Evolutionary conservation across 2,329 filamentous ascomycete species (phyloP), one percentile per base, ranked within the genome.

Genomic region (Plenodomus lindquistii): DNA sequence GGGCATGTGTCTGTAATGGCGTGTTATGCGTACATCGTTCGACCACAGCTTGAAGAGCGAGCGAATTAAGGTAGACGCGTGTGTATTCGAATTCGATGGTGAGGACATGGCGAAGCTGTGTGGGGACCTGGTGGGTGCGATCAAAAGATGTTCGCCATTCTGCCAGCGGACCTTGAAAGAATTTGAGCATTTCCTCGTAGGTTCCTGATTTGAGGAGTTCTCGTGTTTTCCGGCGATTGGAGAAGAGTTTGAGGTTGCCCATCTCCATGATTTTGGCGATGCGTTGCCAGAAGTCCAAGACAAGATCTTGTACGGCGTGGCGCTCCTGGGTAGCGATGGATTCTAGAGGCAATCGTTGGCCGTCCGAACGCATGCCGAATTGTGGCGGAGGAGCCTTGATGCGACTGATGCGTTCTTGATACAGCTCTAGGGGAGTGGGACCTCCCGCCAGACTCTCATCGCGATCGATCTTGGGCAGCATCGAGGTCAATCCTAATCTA

Each of bases 41-140:
- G 5, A 97, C 91, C 3, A 97, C 91, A 18, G 94, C 94, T 74
- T 99, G 94, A 2, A 99, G 78, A 2, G 92, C 92, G 2, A 99
- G 79, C 1, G 92, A 96, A 71, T 97, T 97, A 75, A 97, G 83
- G 67, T 97, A 97, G 42, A 97, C 88, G 63, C 93, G 85, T 20
- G 93, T 91, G 68, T 97, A 97, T 66, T 97, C 91, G 66, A 94
- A 97, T 75, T 99, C 94, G 57, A 97, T 97, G 7, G 85, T 87
- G 22, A 99, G 79, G 49, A 97, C 92, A 67, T 91, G 85, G 38
- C 81, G 78, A 74, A 86, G 83, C 47, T 82, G 75, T 15, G 78
- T 75, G 1, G 80, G 77, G 22, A 85, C 82, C 46, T 83, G 62
- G 2, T 55, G 81, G 63, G 89, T 87, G n/a, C 84, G 81, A 60